These are phyloP conservation scores for Pachysandra terminalis DNA, from an alignment of 164 flowering plant species.

Conservation along the genomic window DNA sequence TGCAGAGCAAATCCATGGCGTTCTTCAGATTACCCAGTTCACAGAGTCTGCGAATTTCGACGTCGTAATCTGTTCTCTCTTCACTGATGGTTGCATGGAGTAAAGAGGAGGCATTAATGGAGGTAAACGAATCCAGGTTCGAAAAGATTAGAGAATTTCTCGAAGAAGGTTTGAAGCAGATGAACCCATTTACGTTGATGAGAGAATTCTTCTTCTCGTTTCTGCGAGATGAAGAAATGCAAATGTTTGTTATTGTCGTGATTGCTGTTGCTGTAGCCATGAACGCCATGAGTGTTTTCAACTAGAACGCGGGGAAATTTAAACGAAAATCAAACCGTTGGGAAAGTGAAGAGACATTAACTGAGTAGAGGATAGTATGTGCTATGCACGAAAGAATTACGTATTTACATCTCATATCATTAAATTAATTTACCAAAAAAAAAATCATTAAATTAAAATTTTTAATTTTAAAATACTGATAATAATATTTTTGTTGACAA, in stretches of 20 bases:
- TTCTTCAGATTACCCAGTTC: constrained; percentile 43
- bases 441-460: too few relatives aligned
- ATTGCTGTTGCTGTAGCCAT: too few relatives aligned
- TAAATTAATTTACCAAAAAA: too few relatives aligned
- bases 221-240: constrained; percentile 13
- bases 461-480: too few relatives aligned
- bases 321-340: too few relatives aligned
- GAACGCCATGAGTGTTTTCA: too few relatives aligned
- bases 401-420: too few relatives aligned
- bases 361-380: too few relatives aligned
- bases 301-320: too few relatives aligned
- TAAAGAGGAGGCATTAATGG: constrained; percentile 7
- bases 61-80: constrained; percentile 10
- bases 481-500: too few relatives aligned
- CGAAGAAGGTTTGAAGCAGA: constrained; percentile 21
- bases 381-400: too few relatives aligned
- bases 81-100: constrained; percentile 6
- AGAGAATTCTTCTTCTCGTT: not conserved
- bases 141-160: constrained; percentile 3
- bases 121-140: not conserved
- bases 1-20: constrained; percentile 43
- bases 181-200: constrained; percentile 7
- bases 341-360: too few relatives aligned
- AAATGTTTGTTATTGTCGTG: constrained; percentile 2
- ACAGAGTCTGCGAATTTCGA: constrained; percentile 36